Conservation (phyloP, 495 filamentous ascomycete genomes). For the Penicillium riverlandense region DNA sequence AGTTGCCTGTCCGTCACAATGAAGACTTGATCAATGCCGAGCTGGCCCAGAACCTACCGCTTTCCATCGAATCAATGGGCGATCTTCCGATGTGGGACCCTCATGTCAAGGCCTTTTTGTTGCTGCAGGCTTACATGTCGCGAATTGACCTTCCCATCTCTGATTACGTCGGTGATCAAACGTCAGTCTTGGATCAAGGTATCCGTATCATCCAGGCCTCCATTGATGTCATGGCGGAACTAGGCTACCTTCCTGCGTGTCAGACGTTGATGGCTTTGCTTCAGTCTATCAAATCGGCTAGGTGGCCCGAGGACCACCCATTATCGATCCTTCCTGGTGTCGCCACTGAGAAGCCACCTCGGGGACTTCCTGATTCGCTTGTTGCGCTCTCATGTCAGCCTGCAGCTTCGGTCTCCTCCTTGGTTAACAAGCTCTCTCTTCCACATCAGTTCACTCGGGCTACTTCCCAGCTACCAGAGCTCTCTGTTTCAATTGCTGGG, state of each 20-base stretch:
- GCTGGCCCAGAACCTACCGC: constrained; percentile 70
- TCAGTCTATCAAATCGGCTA: constrained; percentile 83
- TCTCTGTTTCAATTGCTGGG: constrained; percentile 55
- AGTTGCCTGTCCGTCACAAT: constrained; percentile 97
- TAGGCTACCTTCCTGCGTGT: constrained; percentile 69
- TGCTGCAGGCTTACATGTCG: constrained; percentile 92
- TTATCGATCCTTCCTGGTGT: constrained; percentile 80
- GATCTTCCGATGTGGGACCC: constrained; percentile 93
- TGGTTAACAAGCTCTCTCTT: constrained; percentile 23
- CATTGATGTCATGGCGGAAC: constrained; percentile 90
- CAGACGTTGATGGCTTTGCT: constrained; percentile 77
- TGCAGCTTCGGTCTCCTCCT: constrained; percentile 10
- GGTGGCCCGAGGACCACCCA: constrained; percentile 81
- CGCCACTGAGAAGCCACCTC: constrained; percentile 27
- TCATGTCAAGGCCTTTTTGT: constrained; percentile 91
- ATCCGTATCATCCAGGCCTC: constrained; percentile 90
- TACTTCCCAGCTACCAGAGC: constrained; percentile 54
- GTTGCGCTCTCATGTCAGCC: constrained; percentile 22
- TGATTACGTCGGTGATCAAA: constrained; percentile 95
- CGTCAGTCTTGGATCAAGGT: constrained; percentile 82
- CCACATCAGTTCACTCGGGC: constrained; percentile 47
- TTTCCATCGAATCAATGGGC: constrained; percentile 60
- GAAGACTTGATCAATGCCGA: constrained; percentile 97
- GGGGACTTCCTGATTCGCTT: constrained; percentile 15
- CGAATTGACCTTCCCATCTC: constrained; percentile 88